phyloP scores from a whole-genome alignment of 2,329 filamentous ascomycete species.

The Alternaria hordeiaustralica region DNA sequence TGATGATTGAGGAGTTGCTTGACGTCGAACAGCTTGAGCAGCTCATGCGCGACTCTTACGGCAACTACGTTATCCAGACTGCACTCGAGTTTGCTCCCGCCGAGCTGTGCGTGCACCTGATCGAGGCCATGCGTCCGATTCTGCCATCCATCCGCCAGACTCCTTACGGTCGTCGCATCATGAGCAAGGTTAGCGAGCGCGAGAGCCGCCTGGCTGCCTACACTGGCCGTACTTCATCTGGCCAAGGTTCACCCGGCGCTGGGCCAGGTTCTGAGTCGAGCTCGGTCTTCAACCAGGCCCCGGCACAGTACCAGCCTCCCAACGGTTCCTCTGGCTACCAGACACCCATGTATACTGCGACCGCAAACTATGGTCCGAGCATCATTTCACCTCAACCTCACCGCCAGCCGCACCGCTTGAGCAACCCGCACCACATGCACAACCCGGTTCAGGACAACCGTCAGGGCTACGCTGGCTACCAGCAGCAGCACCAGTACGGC shows the following conservation, averaged over 20 bases:
- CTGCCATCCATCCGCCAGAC: slow-evolving; percentile 85
- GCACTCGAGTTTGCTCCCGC: slow-evolving; percentile 59
- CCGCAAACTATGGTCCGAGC: slow-evolving; percentile 43
- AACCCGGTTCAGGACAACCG: slow-evolving; percentile 48
- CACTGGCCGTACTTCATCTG: slow-evolving; percentile 34
- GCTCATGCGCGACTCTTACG: slow-evolving; percentile 88
- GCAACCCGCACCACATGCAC: slow-evolving; percentile 47
- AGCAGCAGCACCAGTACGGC: slow-evolving; percentile 50
- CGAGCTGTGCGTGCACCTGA: slow-evolving; percentile 61
- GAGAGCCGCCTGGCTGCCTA: slow-evolving; percentile 51
- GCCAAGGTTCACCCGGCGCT: slow-evolving; percentile 37
- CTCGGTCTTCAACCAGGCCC: slow-evolving; percentile 28
- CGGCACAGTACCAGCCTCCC: slow-evolving; percentile 7
- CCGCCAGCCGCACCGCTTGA: slow-evolving; percentile 45
- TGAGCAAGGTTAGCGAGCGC: slow-evolving; percentile 77
- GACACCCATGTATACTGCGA: slow-evolving; percentile 45
- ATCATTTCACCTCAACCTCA: slow-evolving; percentile 46
- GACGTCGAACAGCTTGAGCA: slow-evolving; percentile 79
- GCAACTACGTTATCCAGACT: slow-evolving; percentile 98
- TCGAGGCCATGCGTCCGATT: slow-evolving; percentile 85
- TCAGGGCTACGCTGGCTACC: slow-evolving; percentile 42
- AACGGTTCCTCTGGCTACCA: slow-evolving; percentile 27
- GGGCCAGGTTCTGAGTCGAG: slow-evolving; percentile 32
- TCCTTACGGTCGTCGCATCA: slow-evolving; percentile 92
- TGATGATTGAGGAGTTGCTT: slow-evolving; percentile 85